Conservation (phyloP, 2,329 filamentous ascomycete genomes). For the Pseudogymnoascus destructans region DNA sequence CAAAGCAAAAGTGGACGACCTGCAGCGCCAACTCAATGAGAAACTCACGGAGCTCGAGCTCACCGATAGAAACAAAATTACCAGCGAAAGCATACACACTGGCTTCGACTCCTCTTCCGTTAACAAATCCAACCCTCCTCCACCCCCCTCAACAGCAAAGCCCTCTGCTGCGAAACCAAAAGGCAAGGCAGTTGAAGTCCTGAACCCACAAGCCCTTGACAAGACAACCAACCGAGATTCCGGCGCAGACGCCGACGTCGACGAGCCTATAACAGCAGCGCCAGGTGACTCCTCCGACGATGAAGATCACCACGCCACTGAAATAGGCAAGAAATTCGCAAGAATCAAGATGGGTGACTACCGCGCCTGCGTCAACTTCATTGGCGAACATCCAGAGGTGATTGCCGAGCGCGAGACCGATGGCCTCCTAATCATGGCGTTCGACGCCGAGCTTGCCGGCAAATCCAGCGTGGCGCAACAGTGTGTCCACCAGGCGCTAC, state of each 20-base stretch:
- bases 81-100: slow-evolving; percentile 75
- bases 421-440: slow-evolving; percentile 78
- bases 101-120: slow-evolving; percentile 85
- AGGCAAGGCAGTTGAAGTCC: slow-evolving; percentile 50
- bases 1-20: slow-evolving; percentile 58
- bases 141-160: slow-evolving; percentile 18
- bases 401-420: slow-evolving; percentile 79
- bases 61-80: slow-evolving; percentile 81
- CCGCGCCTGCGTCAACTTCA: slow-evolving; percentile 57
- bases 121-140: slow-evolving; percentile 38
- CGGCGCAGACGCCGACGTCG: slow-evolving; percentile 48
- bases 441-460: slow-evolving; percentile 70
- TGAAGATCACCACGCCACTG: slow-evolving; percentile 61
- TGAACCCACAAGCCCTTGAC: slow-evolving; percentile 49
- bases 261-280: slow-evolving; percentile 34
- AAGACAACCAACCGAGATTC: slow-evolving; percentile 33
- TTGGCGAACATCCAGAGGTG: slow-evolving; percentile 65
- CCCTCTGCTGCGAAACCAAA: slow-evolving; percentile 33
- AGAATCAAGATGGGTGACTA: slow-evolving; percentile 68
- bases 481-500: slow-evolving; percentile 83
- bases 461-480: slow-evolving; percentile 66
- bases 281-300: slow-evolving; percentile 51
- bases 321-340: slow-evolving; percentile 68
- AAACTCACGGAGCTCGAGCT: slow-evolving; percentile 75
- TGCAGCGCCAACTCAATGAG: slow-evolving; percentile 61